Base-by-base conservation (phyloP, 2,329 filamentous ascomycete species). In the Alternaria postmessia region DNA sequence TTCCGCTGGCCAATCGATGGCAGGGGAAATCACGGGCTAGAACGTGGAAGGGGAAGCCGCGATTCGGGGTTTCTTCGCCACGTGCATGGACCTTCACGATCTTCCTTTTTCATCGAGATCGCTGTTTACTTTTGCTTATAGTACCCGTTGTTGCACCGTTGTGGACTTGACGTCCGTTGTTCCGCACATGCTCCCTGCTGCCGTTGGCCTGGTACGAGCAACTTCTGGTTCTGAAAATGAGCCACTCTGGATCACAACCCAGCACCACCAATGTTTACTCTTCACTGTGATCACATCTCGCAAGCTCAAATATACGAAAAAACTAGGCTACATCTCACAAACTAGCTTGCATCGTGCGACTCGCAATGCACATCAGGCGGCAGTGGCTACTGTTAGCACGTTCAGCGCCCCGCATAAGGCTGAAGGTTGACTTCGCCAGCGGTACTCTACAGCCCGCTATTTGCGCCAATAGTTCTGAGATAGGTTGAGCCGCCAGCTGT, bases 1-100 rank as follows among this genome's bases (percentile, higher is more conserved):
- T 36, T 34, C 30, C 46, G 44, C 49, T 53, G 53, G 53, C 61
- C 57, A 63, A 63, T 63, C 48, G 28, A 34, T 28, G 49, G 41
- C 5, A 38, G 12, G 48, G 48, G 11, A 7, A 30, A 52, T 39
- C 48, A 34, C 8, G 16, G 47, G 51, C 57, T 32, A 56, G 44
- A 59, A 55, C 57, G 52, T 38, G 39, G 46, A 44, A 54, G 30
- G 24, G 22, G 52, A 44, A 54, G 32, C 41, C 46, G 32, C 55
- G 49, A 58, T 58, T 52, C 30, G 18, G 55, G 34, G 34, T 34
- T 58, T 52, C 42, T 43, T 42, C 46, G 43, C 46, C 57, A 59
- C 57, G 51, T 59, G 57, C 38, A 49, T 16, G 6, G 57, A 22
- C 52, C 1, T 59, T 56, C 51, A 55, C 57, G 30, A 32, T 49